Percentiles rank a stretch among this genome's conserved stretches.
These are phyloP conservation scores for Trametes versicolor DNA, from an alignment of 1,284 basidiomycete species.

Conservation along the genomic window DNA sequence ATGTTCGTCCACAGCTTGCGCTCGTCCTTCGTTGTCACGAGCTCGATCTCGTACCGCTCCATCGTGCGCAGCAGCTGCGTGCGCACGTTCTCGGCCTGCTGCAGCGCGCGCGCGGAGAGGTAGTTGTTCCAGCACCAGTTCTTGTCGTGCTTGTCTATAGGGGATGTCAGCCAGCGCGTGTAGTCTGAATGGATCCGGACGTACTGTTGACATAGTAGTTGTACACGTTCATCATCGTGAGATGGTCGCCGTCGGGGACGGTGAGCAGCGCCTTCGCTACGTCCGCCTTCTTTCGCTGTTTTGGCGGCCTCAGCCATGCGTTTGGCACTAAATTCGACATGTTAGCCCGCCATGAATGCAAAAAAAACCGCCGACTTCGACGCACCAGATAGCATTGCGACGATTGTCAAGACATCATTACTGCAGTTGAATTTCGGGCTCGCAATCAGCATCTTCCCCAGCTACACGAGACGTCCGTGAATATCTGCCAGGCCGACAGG, in stretches of 20 bases:
- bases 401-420: conserved; percentile 95
- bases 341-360: background rate
- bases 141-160: conserved; percentile 74
- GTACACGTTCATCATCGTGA: conserved; percentile 96
- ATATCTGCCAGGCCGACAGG: background rate
- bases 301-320: conserved; percentile 92
- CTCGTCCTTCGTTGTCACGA: conserved; percentile 82
- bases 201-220: conserved; percentile 91
- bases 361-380: conserved; percentile 8
- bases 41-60: conserved; percentile 89
- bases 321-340: conserved; percentile 75
- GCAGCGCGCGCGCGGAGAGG: conserved; percentile 84
- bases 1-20: conserved; percentile 85
- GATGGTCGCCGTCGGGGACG: conserved; percentile 95
- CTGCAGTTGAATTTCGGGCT: conserved; percentile 97
- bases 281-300: conserved; percentile 90
- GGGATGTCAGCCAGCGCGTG: conserved; percentile 10
- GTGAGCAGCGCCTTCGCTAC: conserved; percentile 90
- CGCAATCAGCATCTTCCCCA: conserved; percentile 94
- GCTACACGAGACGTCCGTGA: conserved; percentile 48
- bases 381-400: conserved; percentile 93
- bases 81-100: conserved; percentile 97
- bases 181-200: background rate
- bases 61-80: conserved; percentile 91
- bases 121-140: conserved; percentile 97